Evolutionary conservation across 140 eudicot genomes (phyloP), one percentile per base, ranked within the genome.

Genomic region (Stevia rebaudiana): DNA sequence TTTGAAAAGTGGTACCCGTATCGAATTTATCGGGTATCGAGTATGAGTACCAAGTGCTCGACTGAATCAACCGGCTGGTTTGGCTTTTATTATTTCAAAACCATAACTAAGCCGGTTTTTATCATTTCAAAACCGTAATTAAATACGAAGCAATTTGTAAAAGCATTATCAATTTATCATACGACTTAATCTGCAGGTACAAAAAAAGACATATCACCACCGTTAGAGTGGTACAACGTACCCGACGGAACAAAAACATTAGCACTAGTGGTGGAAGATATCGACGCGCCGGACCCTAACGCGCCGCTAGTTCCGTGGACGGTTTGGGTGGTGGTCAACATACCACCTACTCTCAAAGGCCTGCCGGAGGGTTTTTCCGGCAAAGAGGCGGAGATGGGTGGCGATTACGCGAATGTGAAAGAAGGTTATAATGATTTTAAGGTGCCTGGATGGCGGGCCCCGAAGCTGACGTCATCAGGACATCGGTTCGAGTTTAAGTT

Each of bases 301-400:
- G 78, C 74, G 0, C 88, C 95, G 0, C 30, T 78, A 11, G 87
- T 84, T 58, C 94, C 97, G 7, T 90, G 84, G 83, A 76, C 84
- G 1, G 41, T 69, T 0, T 90, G 97, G 97, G 95, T 90, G 71
- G 84, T 87, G 48, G 74, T 64, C 11, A 82, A 87, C 15, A 86
- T 90, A 67, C 90, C 90, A 1, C 80, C 94, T 2, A 76, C 86
- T 12, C 19, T 90, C 49, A 90, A 87, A 74, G 85, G 95, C 8
- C 48, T 87, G 53, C 94, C 97, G 15, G 94, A 90, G 78, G 97
- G 94, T 0, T 90, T 83, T 35, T 90, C 97, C 1, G 81, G 88
- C 12, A 80, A 84, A 67, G 84, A 69, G 40, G 90, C 68, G 54
- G 80, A 83, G 12, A 39, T 40, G 55, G 95, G 82, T 0, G 80